Percentiles rank a stretch among this genome's conserved stretches.
phyloP scores from a whole-genome alignment of 1,139 yeast genomes.

The Hansenula lynferdii region DNA sequence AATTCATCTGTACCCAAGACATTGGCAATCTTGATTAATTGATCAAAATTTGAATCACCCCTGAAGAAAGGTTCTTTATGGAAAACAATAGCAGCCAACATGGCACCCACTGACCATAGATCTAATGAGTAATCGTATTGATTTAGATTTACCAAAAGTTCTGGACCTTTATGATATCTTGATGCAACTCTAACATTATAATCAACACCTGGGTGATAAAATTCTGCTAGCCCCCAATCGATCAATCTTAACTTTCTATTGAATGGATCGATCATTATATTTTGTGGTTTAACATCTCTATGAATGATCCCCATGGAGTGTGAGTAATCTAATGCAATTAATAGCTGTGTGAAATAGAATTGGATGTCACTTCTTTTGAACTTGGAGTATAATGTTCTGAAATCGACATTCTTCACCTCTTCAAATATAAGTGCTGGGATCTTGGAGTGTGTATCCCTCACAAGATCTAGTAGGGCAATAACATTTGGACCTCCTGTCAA shows the following conservation, averaged over 20 bases:
- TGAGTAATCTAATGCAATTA: constrained; percentile 87
- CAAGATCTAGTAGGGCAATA: constrained; percentile 75
- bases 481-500: constrained; percentile 85
- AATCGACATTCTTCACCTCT: constrained; percentile 85
- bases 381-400: constrained; percentile 87
- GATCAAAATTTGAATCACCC: constrained; percentile 95
- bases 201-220: constrained; percentile 91
- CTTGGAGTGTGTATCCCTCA: constrained; percentile 84
- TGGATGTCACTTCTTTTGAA: constrained; percentile 80
- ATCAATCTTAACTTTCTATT: constrained; percentile 69
- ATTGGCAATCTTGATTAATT: constrained; percentile 88
- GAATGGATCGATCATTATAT: constrained; percentile 95
- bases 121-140: constrained; percentile 94
- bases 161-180: constrained; percentile 98
- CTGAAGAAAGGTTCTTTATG: constrained; percentile 97
- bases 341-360: constrained; percentile 81
- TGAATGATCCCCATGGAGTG: constrained; percentile 99
- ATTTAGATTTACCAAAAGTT: constrained; percentile 86
- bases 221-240: constrained; percentile 99
- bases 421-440: constrained; percentile 95
- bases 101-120: constrained; percentile 96
- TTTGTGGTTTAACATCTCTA: constrained; percentile 97
- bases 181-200: constrained; percentile 97
- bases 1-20: constrained; percentile 90
- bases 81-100: constrained; percentile 96